These are phyloP conservation scores for Vinca minor DNA, from an alignment of 257 asterid species.

Conservation along the genomic window DNA sequence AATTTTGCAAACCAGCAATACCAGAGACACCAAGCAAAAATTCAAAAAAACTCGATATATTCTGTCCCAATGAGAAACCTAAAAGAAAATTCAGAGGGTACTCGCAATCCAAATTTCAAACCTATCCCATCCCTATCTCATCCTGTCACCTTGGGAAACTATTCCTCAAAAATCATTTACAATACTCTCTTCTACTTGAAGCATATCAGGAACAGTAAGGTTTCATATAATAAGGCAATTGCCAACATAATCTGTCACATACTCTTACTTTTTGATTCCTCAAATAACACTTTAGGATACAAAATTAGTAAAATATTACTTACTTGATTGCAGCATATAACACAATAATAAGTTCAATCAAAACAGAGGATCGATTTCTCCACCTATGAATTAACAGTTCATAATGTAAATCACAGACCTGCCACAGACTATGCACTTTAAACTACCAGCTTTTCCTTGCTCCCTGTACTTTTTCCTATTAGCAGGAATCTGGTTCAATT, in stretches of 20 bases:
- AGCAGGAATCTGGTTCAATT: slow-evolving; percentile 41
- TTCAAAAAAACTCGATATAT: neutral
- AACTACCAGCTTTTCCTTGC: slow-evolving; percentile 42
- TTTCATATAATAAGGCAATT: neutral
- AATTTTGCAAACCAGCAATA: neutral
- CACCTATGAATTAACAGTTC: slow-evolving; percentile 7
- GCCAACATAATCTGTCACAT: neutral
- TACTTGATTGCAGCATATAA: neutral
- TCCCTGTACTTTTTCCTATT: slow-evolving; percentile 42
- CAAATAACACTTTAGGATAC: neutral
- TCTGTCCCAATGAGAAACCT: neutral
- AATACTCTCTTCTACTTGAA: neutral
- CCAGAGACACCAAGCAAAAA: neutral
- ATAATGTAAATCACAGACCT: slow-evolving; percentile 55
- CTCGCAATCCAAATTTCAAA: neutral
- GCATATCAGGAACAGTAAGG: neutral
- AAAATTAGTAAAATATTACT: slow-evolving; percentile 4
- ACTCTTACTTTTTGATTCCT: slow-evolving; percentile 2
- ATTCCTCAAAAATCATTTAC: slow-evolving; percentile 1
- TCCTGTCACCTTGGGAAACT: neutral
- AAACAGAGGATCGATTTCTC: slow-evolving; percentile 4
- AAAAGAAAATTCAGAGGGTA: slow-evolving; percentile 1
- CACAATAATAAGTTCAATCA: slow-evolving; percentile 6
- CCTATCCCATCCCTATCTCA: neutral
- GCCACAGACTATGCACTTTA: slow-evolving; percentile 68